Evolutionary conservation across 495 filamentous ascomycete genomes (phyloP), one percentile per base, ranked within the genome.

Genomic region (Cercophora scortea): DNA sequence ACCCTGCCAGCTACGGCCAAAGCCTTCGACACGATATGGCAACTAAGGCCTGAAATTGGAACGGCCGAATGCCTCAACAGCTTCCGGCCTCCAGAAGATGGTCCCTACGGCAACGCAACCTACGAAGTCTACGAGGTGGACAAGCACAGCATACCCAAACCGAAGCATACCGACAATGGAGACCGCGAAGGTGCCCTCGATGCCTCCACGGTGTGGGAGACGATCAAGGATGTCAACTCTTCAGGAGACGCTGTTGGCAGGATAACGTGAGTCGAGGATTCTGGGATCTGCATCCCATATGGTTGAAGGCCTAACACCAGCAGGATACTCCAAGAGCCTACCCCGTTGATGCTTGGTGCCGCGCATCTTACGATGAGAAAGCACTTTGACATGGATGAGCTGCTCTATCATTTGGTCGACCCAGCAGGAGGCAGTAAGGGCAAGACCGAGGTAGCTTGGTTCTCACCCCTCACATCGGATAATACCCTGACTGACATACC

Each of bases 381-480:
- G 3, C 60, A 70, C 45, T 79, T 79, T 51, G 74, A 80, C 50
- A 73, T 80, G 66, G 71, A 79, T 47, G 77, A 80, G 57, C 62
- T 79, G 6, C 73, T 75, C 50, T 40, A 55, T 15, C 60, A 72
- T 47, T 61, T 81, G 2, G 63, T 74, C 12, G 55, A 71, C 5
- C 61, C 64, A 9, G 57, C 61, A 5, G 25, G 25, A 5, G 52
- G 48, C 47, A 62, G 68, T 63, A 34, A 65, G 40, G 54, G 73
- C 55, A 52, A 59, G 47, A 65, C 65, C 12, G 63, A 58, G 38
- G 57, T 60, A 7, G 25, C 25, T 5, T 25, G 25, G 2, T 25
- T 25, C 25, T 25, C 25, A 25, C 25, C 25, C 25, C 25, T 25
- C 2, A 25, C 2, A 2, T 2, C 25, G 25, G 25, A 25, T 15